These are phyloP conservation scores for Larix sibirica DNA, from an alignment of 83 land plant species.

Conservation along the genomic window DNA sequence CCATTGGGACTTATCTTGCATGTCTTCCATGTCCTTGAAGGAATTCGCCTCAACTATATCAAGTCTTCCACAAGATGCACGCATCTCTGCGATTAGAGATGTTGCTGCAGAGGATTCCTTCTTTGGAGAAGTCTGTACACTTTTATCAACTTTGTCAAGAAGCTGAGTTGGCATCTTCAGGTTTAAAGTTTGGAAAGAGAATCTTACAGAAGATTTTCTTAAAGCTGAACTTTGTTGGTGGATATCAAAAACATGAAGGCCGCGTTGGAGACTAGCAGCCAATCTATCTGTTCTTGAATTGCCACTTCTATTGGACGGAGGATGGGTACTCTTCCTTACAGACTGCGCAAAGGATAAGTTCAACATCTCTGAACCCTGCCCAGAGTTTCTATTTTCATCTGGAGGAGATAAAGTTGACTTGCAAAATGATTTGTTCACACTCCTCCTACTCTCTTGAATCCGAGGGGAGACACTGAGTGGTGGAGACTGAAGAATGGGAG, in stretches of 20 bases:
- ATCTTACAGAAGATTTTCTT: constrained; percentile 59
- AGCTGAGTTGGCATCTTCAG: constrained; percentile 17
- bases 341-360: constrained; percentile 20
- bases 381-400: constrained; percentile 17
- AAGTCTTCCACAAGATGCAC: constrained; percentile 34
- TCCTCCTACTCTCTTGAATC: constrained; percentile 40
- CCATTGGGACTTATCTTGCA: too few species aligned
- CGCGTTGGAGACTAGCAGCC: constrained; percentile 76
- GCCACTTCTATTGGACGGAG: constrained; percentile 34
- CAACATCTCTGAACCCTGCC: constrained; percentile 6
- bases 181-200: constrained; percentile 58
- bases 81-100: constrained; percentile 5
- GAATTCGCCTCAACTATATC: constrained; percentile 1
- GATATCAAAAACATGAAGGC: constrained; percentile 71
- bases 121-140: constrained; percentile 41
- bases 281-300: constrained; percentile 50
- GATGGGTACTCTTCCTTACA: constrained; percentile 22
- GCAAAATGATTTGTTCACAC: constrained; percentile 32
- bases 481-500: constrained; percentile 42
- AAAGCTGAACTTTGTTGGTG: constrained; percentile 41
- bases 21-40: constrained; percentile 17
- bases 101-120: constrained; percentile 14
- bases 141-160: constrained; percentile 49
- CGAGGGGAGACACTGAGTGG: constrained; percentile 50
- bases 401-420: constrained; percentile 25